phyloP scores from a whole-genome alignment of 2,329 filamentous ascomycete species.

The Fusarium domesticum region DNA sequence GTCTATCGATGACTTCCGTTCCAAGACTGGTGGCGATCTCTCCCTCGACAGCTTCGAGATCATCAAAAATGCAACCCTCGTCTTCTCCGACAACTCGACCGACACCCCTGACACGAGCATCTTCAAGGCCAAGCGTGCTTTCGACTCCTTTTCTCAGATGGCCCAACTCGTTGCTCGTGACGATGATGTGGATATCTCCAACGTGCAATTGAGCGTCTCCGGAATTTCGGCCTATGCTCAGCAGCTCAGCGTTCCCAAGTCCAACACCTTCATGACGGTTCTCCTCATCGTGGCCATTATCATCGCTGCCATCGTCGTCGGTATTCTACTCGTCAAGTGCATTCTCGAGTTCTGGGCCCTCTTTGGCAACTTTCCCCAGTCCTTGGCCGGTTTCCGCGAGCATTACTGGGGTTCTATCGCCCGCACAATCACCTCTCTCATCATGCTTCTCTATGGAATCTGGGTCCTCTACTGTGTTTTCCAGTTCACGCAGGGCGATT shows the following conservation, averaged over 20 bases:
- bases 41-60: constrained; percentile 73
- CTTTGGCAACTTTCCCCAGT: constrained; percentile 81
- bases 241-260: constrained; percentile 76
- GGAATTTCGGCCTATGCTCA: constrained; percentile 84
- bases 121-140: constrained; percentile 53
- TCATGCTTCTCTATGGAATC: constrained; percentile 87
- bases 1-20: constrained; percentile 80
- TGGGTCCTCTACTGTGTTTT: constrained; percentile 97
- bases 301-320: constrained; percentile 77
- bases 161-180: constrained; percentile 54
- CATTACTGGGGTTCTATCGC: constrained; percentile 94
- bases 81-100: constrained; percentile 61
- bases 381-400: constrained; percentile 80
- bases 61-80: constrained; percentile 71
- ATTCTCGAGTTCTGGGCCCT: constrained; percentile 88
- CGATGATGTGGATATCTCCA: constrained; percentile 40
- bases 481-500: constrained; percentile 91
- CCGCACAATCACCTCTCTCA: constrained; percentile 83
- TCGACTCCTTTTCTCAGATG: constrained; percentile 47
- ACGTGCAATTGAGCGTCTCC: constrained; percentile 45
- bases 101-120: constrained; percentile 39
- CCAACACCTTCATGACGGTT: constrained; percentile 95
- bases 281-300: constrained; percentile 85
- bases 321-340: constrained; percentile 86
- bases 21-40: constrained; percentile 79